phyloP scores from a whole-genome alignment of 306 rosid genomes.

The Argentina anserina region DNA sequence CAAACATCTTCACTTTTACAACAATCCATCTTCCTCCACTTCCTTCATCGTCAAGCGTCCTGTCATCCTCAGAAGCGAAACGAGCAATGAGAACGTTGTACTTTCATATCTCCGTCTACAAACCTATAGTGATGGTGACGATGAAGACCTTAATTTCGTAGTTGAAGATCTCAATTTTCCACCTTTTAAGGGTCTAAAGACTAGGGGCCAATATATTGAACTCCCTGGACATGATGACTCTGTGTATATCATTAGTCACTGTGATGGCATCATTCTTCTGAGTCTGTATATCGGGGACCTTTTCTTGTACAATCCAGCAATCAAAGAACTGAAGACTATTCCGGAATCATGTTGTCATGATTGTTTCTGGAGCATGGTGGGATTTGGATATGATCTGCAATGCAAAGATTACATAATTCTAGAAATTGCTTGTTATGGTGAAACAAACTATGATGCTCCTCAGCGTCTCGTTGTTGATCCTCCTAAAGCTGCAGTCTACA shows the following conservation, averaged over 20 bases:
- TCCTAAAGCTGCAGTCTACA: neutral
- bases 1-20: neutral
- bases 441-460: no score
- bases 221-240: neutral
- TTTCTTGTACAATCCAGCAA: neutral
- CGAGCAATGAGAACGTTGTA: neutral
- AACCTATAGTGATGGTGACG: neutral
- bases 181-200: neutral
- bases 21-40: neutral
- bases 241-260: neutral
- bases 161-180: neutral
- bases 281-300: neutral
- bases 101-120: neutral
- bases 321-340: neutral
- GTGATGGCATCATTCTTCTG: neutral
- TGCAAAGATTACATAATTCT: neutral
- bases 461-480: no score
- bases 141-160: neutral
- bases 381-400: neutral
- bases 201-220: neutral
- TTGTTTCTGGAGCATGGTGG: neutral
- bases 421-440: neutral
- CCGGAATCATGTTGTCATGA: neutral
- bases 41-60: neutral
- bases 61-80: neutral